Conservation (phyloP, 768 basidiomycete species). For the Russula emetica region DNA sequence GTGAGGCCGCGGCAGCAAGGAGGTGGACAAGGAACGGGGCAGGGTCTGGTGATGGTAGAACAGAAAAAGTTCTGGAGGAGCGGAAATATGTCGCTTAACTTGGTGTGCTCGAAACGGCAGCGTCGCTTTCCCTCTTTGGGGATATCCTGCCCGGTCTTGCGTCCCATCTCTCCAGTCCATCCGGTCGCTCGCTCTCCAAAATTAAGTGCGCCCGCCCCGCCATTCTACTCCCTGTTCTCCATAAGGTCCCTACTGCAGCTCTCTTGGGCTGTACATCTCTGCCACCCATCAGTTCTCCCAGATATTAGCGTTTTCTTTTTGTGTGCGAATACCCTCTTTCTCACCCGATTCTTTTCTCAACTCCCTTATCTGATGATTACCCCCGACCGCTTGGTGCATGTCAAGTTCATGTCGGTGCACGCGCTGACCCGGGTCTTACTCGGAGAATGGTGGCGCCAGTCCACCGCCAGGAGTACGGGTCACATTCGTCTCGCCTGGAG, state of each 20-base stretch:
- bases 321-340: background rate
- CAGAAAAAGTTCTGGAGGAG: constrained; percentile 21
- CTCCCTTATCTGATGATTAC: constrained; percentile 18
- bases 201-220: constrained; percentile 11
- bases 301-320: background rate
- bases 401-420: constrained; percentile 7
- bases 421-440: constrained; percentile 11
- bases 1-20: constrained; percentile 21
- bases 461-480: constrained; percentile 19
- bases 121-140: constrained; percentile 12
- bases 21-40: constrained; percentile 22
- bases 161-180: no score
- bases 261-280: background rate
- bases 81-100: constrained; percentile 26
- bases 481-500: constrained; percentile 7
- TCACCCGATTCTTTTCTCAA: background rate
- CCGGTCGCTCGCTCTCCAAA: background rate
- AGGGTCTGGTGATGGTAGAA: constrained; percentile 29
- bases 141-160: background rate
- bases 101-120: constrained; percentile 13
- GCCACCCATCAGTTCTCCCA: background rate
- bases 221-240: background rate
- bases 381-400: background rate
- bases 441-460: constrained; percentile 9
- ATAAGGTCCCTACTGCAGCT: background rate